Base-by-base conservation (phyloP, 306 rosid genomes). In the Corylus heterophylla region DNA sequence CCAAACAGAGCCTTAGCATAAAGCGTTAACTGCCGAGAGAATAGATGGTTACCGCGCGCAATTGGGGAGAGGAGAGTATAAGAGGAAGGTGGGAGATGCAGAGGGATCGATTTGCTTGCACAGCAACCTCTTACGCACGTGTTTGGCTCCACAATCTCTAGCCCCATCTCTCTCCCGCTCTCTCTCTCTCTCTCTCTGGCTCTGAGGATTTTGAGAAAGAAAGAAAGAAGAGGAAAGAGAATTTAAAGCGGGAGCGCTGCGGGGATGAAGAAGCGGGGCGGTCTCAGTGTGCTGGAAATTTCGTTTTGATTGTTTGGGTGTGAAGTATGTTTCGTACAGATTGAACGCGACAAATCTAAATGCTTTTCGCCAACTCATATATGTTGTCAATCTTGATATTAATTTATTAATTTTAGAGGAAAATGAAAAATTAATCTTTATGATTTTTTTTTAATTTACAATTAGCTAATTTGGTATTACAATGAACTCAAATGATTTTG, bases 61-160 rank as follows among this genome's bases (percentile, higher is more conserved):
- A 94, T 86, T 25, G 93, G 95, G 18, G 91, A 89, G 83, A 89
- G 85, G 17, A 94, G 87, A 81, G 88, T 22, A 25, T 78, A 94
- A 52, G 94, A 87, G 75, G 98, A 89, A 68, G 97, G 89, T 66
- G 85, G 90, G 56, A 92, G 94, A 81, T 92, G 98, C 1, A 95
- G 92, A 77, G 98, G 98, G 64, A 95, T 91, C 54, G 87, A 81
- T 56, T 77, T 7, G 85, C 94, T 92, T 52, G 78, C 76, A 73
- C 98, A 92, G 90, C 98, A 94, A 29, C 98, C 98, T 83, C 98
- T 86, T 9, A 92, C 76, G 89, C 98, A 94, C 0, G 88, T 80
- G 89, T 94, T 94, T 18, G 98, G 97, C 85, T 88, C 97, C 78
- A 70, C 35, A 56, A 94, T 91, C 79, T 86, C 85, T 11, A 90